Evolutionary conservation across 1,139 yeast species (phyloP).

Genomic region (Diutina ranongensis): DNA sequence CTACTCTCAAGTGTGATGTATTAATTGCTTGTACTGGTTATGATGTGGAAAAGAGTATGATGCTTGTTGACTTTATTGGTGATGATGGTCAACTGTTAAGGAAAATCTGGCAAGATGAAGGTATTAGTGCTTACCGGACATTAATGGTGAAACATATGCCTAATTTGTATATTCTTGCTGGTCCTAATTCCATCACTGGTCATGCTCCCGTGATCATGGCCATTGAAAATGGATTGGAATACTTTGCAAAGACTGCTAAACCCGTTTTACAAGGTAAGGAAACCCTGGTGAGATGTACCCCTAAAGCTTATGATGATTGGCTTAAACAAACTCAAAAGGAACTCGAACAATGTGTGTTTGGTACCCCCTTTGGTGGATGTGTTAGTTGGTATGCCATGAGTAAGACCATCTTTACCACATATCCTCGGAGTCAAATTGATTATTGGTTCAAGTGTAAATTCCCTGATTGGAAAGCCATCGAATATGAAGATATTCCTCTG

Average conservation of each 20-base stretch:
- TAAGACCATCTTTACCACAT: conserved; percentile 21
- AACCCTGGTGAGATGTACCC: conserved; percentile 22
- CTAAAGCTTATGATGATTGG: conserved; percentile 27
- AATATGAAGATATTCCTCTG: not conserved
- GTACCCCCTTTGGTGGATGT: conserved; percentile 33
- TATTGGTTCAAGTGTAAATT: conserved; percentile 14
- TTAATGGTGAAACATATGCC: conserved; percentile 25
- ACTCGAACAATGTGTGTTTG: conserved; percentile 24
- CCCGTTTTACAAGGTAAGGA: conserved; percentile 21
- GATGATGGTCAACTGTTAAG: conserved; percentile 17
- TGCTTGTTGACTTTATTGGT: conserved; percentile 17
- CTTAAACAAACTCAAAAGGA: conserved; percentile 18
- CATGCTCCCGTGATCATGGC: conserved; percentile 33
- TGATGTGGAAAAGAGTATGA: conserved; percentile 4
- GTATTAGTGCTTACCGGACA: conserved; percentile 16
- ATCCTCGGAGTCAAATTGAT: conserved; percentile 27
- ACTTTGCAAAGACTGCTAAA: conserved; percentile 16
- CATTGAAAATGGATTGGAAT: conserved; percentile 25
- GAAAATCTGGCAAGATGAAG: conserved; percentile 20
- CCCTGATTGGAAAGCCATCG: not conserved
- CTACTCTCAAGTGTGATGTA: conserved; percentile 23
- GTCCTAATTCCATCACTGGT: conserved; percentile 35
- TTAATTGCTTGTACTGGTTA: conserved; percentile 38
- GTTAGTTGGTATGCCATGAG: conserved; percentile 26
- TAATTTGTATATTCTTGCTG: conserved; percentile 25